phyloP scores from a whole-genome alignment of 1,284 basidiomycete genomes.

The Trichosporon faecale region DNA sequence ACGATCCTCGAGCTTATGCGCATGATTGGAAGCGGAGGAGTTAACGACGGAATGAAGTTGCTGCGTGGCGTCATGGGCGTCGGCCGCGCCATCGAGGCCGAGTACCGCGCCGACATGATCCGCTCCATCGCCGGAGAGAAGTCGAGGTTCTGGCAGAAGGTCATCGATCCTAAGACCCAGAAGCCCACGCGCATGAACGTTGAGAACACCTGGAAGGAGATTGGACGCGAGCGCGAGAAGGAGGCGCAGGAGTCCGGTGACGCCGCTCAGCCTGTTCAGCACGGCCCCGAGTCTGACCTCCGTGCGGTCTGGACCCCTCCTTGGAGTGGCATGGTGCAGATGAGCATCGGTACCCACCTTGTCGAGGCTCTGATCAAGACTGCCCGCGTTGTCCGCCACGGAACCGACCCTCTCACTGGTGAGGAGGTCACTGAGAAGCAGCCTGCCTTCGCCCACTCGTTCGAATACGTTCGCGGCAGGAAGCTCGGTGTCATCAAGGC shows the following conservation, averaged over 20 bases:
- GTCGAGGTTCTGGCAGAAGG: slow-evolving; percentile 37
- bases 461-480: slow-evolving; percentile 88
- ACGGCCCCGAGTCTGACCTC: slow-evolving; percentile 65
- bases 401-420: slow-evolving; percentile 53
- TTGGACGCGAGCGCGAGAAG: slow-evolving; percentile 58
- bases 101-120: slow-evolving; percentile 81
- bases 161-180: slow-evolving; percentile 38
- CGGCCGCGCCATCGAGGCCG: slow-evolving; percentile 80
- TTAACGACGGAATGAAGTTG: slow-evolving; percentile 85
- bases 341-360: slow-evolving; percentile 77
- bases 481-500: slow-evolving; percentile 88
- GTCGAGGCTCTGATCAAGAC: slow-evolving; percentile 80
- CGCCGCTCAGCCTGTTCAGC: slow-evolving; percentile 32
- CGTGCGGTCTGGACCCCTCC: slow-evolving; percentile 66
- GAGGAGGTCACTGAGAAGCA: slow-evolving; percentile 63
- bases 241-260: neutral
- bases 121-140: slow-evolving; percentile 55
- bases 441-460: slow-evolving; percentile 86
- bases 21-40: slow-evolving; percentile 70
- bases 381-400: slow-evolving; percentile 69
- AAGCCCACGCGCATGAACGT: slow-evolving; percentile 35
- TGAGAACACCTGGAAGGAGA: slow-evolving; percentile 41
- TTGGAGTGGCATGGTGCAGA: slow-evolving; percentile 75
- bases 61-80: slow-evolving; percentile 77
- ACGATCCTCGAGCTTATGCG: slow-evolving; percentile 89